These are phyloP conservation scores for Penstemon davidsonii DNA, from an alignment of 257 asterid genomes.

Conservation along the genomic window DNA sequence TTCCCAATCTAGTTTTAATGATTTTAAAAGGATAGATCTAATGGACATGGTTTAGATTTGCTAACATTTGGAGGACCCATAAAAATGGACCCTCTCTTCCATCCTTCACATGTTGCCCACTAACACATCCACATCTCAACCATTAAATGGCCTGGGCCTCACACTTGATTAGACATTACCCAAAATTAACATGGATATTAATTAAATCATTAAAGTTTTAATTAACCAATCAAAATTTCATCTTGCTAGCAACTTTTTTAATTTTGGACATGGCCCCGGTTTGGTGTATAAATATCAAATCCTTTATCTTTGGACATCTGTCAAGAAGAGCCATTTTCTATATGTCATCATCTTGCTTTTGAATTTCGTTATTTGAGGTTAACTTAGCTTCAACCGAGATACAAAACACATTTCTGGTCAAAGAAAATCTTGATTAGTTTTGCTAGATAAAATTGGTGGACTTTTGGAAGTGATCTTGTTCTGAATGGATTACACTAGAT, in stretches of 20 bases:
- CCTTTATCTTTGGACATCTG: constrained; percentile 33
- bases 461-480: background rate
- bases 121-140: constrained; percentile 56
- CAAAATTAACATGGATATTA: constrained; percentile 16
- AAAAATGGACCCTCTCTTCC: constrained; percentile 63
- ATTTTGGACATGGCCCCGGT: constrained; percentile 26
- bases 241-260: background rate
- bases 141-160: constrained; percentile 52
- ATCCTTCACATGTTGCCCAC: constrained; percentile 90
- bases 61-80: constrained; percentile 1
- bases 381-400: constrained; percentile 18
- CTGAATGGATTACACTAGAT: background rate
- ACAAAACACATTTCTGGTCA: background rate
- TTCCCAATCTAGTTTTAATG: constrained; percentile 21
- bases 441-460: background rate
- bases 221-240: background rate
- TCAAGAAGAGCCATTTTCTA: constrained; percentile 20
- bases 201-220: constrained; percentile 17
- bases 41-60: background rate
- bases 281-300: constrained; percentile 42
- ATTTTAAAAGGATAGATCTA: constrained; percentile 5
- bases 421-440: constrained; percentile 2
- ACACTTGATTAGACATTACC: constrained; percentile 23
- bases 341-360: constrained; percentile 35
- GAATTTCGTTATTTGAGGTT: constrained; percentile 27